Evolutionary conservation across 164 flowering plant genomes (phyloP), one percentile per base, ranked within the genome.

Genomic region (Magnolia changhungtana): DNA sequence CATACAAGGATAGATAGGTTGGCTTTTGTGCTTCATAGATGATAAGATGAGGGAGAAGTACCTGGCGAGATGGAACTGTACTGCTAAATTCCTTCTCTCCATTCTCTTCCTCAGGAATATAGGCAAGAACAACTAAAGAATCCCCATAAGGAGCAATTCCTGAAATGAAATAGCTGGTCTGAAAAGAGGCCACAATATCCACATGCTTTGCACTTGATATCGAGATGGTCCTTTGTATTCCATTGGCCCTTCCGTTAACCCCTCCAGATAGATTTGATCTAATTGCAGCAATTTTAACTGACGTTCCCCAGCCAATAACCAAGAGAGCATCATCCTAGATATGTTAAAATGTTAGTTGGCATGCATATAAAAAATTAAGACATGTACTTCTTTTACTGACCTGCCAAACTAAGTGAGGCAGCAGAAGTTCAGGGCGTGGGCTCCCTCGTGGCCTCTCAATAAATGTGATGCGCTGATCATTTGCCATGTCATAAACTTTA

Each of bases 121-220:
- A 94, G 74, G 99, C 98, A 74, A 96, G 87, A 84, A 96, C 84
- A 81, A 94, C 99, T 90, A 96, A 87, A 80, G 91, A 82, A 84
- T 94, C 98, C 79, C 97, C 99, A 87, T 91, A 96, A 19, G 99
- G 98, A 82, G 98, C 98, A 85, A 96, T 86, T 80, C 99, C 99
- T 59, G 99, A 92, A 79, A 96, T 90, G 82, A 83, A 88, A 84
- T 96, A 92, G 91, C 89, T 96, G 79, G 98, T 92, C 79, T 94
- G 97, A 76, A 96, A 96, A 73, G 99, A 92, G 70, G 98, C 98
- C 83, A 96, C 98, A 79, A 94, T 92, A 82, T 96, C 98, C 82
- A 96, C 99, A 81, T 86, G 87, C 83, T 88, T 90, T 76, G 85
- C 69, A 79, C 85, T 87, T 75, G 96, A 89, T 74, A 85, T 50